Base-by-base conservation (phyloP, 371 early-diverging fungal species). In the Nosema muscidifuracis region DNA sequence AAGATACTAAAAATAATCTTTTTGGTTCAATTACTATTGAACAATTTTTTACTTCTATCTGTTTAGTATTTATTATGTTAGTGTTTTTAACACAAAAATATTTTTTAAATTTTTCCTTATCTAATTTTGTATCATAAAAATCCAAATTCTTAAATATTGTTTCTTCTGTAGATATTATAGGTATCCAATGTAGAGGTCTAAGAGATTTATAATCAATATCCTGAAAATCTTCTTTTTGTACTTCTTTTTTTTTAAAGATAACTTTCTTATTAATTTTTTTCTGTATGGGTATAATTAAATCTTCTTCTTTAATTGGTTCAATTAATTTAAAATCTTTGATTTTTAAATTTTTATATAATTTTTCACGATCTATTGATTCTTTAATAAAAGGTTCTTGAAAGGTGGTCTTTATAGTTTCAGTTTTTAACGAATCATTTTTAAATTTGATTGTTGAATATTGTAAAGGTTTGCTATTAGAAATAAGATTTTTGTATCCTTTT, bases 81-180 rank as follows among this genome's bases (percentile, higher is more conserved):
- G n/a, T 22, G 18, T 22, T 26, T 7, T 44, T 4, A 18, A 69
- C 74, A 40, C 77, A 77, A 44, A 77, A 73, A 28, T 40, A 63
- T 40, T 74, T 64, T 50, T 77, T 74, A 63, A 77, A 77, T 42
- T 58, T 64, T 38, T 65, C 33, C 16, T 55, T 38, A 66, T 77
- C 77, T 16, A 69, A 57, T 9, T 63, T 43, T 10, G 55, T 36
- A 26, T 56, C 38, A 22, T 66, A 33, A 30, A 20, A 40, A 0
- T 63, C 55, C 12, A 67, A 22, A 20, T 77, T 70, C 3, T 57
- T 65, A 42, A 77, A 77, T 33, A 77, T 74, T 24, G 63, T 77
- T 7, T 64, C 53, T 12, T 58, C 55, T 4, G 33, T 22, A 20
- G 26, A 43, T n/a, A 20, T 24, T 18, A 77, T 24, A n/a, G 71